Evolutionary conservation across 2,329 filamentous ascomycete genomes (phyloP).

Genomic region (Trichoderma asperellum): DNA sequence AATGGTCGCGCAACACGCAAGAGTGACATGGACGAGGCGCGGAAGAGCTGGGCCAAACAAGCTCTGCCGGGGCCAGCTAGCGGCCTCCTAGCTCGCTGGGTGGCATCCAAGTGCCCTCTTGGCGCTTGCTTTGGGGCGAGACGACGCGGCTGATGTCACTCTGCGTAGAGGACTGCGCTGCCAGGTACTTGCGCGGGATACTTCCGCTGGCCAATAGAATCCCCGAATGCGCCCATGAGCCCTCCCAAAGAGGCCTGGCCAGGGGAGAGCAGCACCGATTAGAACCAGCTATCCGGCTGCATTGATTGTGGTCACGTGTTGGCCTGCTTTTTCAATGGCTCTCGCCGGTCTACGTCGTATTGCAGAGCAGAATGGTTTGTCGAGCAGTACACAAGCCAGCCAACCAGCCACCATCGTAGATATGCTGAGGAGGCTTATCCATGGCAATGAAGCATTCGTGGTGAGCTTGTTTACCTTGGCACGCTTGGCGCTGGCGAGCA

Average conservation of each 20-base stretch:
- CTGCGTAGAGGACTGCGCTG: constrained; percentile 6
- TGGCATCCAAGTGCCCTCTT: background rate
- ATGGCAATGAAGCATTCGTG: constrained; percentile 6
- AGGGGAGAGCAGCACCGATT: background rate
- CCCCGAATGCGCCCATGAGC: constrained; percentile 6
- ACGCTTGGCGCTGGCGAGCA: too few relatives aligned
- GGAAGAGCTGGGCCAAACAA: constrained; percentile 22
- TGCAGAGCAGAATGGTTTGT: too few relatives aligned
- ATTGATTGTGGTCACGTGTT: background rate
- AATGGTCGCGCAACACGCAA: constrained; percentile 26
- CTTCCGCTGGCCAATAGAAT: constrained; percentile 9
- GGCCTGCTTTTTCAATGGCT: background rate
- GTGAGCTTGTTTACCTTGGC: too few relatives aligned
- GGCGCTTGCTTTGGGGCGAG: background rate
- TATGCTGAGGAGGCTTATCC: background rate
- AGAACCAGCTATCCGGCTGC: background rate
- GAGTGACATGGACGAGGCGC: constrained; percentile 21
- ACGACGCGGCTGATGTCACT: constrained; percentile 16
- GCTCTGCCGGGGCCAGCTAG: constrained; percentile 8
- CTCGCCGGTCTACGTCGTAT: too few relatives aligned
- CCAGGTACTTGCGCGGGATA: constrained; percentile 9
- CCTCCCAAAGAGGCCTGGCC: constrained; percentile 21
- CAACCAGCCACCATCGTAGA: background rate
- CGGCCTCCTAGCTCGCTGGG: background rate
- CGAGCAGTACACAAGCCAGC: background rate